Conservation (phyloP, 2,329 filamentous ascomycete genomes). For the Aspergillus thermomutatus region DNA sequence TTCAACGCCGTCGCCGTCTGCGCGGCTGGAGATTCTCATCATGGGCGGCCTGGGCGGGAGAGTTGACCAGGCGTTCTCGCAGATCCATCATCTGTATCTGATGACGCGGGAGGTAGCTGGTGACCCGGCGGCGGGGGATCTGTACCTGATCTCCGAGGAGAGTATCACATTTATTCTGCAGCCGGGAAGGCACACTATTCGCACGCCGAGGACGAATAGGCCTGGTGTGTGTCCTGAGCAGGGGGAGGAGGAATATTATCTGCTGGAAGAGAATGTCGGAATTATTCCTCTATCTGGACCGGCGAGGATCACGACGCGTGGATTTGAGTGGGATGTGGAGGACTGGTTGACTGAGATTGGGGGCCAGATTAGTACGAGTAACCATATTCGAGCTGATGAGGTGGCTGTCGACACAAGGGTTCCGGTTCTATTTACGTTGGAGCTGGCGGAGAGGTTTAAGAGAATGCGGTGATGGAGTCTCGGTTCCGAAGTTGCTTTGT, state of each 20-base stretch:
- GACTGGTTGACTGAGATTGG: conserved; percentile 78
- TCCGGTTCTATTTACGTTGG: conserved; percentile 72
- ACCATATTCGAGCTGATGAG: conserved; percentile 62
- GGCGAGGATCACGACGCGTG: conserved; percentile 72
- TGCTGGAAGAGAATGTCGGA: conserved; percentile 75
- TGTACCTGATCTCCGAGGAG: conserved; percentile 79
- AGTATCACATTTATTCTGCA: conserved; percentile 81
- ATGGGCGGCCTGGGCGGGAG: conserved; percentile 84
- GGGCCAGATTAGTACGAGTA: conserved; percentile 73
- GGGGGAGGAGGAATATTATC: conserved; percentile 28
- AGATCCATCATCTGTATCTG: conserved; percentile 77
- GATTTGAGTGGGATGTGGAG: conserved; percentile 86
- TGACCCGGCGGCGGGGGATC: conserved; percentile 43
- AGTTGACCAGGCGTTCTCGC: conserved; percentile 86
- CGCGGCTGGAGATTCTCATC: conserved; percentile 63
- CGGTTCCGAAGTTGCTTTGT: background rate
- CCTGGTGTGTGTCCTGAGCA: conserved; percentile 3
- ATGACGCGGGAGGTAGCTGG: conserved; percentile 37
- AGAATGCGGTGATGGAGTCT: conserved; percentile 8
- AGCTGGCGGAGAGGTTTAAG: conserved; percentile 49
- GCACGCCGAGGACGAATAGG: conserved; percentile 50
- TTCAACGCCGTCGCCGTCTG: background rate
- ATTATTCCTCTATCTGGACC: conserved; percentile 81
- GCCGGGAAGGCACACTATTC: conserved; percentile 64
- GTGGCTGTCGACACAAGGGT: conserved; percentile 62